Base-by-base conservation (phyloP, 768 basidiomycete genomes). In the Russula vinacea region DNA sequence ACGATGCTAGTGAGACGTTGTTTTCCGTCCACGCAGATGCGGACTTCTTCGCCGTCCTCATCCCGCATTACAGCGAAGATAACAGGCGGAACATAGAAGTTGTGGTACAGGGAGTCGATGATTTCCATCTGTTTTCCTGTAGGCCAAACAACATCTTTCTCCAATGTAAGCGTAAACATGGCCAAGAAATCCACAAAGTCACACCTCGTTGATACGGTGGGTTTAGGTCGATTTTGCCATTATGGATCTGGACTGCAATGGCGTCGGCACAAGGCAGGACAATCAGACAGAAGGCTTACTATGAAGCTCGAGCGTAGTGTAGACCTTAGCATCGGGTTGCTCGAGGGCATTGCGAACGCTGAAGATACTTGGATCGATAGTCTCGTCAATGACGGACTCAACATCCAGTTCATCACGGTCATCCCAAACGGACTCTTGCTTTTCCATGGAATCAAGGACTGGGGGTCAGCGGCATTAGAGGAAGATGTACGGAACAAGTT, bases 121-220 rank as follows among this genome's bases (percentile, higher is more conserved):
- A 84, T 75, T 50, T 75, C 76, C 65, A 78, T 78, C 68, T 91
- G 88, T 69, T 91, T 91, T 51, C 73, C 72, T 58, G 82, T 81
- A 0, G 87, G 79, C 90, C 91, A 92, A 2, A 92, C 90, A 22
- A 92, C 78, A 61, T 88, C 90, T 92, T 50, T 19, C 56, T 17
- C 51, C 33, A 14, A 11, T 17, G 40, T 58, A 17, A 57, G 40
- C 37, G 49, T 9, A 26, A 29, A 11, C 10, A 39, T 13, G 47
- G 3, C n/a, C 10, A 19, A 42, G 44, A 51, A 24, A 55, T 24
- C 19, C 4, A 29, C 40, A 24, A 45, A 14, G 3, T 69, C 77
- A 61, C 59, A 85, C 88, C 89, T 79, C 89, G 77, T 71, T 90
- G 89, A 71, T 90, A 90, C 22, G 82, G 75, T 0, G 90, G 89